These are phyloP conservation scores for Pyricularia sp. DNA, from an alignment of 2,329 filamentous ascomycete genomes.

Conservation along the genomic window DNA sequence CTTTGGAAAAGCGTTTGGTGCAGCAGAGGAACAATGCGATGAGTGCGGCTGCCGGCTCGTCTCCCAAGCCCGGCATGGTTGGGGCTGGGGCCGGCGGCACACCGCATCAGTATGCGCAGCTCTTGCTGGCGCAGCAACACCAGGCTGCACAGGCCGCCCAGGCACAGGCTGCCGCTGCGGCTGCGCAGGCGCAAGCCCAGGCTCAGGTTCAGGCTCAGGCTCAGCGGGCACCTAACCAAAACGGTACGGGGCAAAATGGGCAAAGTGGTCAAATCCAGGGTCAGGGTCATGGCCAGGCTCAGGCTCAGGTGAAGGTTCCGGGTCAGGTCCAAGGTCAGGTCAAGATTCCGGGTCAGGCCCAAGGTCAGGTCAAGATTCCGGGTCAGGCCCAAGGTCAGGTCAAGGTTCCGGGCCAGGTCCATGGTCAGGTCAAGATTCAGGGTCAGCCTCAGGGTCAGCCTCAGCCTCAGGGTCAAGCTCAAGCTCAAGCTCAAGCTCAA, in stretches of 20 bases:
- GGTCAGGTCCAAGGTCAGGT: no score
- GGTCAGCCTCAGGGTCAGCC: no score
- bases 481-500: no score
- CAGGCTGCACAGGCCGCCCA: background rate
- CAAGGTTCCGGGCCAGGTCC: background rate
- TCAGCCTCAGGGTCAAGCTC: no score
- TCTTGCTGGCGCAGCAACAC: constrained; percentile 3
- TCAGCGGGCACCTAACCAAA: background rate
- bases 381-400: background rate
- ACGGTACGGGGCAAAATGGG: background rate
- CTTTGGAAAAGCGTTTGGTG: constrained; percentile 1
- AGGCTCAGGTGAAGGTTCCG: no score
- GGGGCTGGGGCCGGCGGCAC: constrained; percentile 1
- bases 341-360: no score
- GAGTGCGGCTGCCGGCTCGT: constrained; percentile 3
- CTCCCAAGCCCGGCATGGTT: constrained; percentile 3
- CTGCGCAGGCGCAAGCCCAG: background rate
- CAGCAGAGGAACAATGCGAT: constrained; percentile 3
- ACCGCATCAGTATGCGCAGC: constrained; percentile 4
- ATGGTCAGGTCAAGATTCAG: background rate
- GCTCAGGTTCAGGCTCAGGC: background rate
- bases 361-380: background rate
- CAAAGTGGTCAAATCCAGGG: background rate
- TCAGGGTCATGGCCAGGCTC: background rate
- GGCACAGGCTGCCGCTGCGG: background rate